Evolutionary conservation across 2,329 filamentous ascomycete species (phyloP).

Genomic region (Chlorencoelia australis): DNA sequence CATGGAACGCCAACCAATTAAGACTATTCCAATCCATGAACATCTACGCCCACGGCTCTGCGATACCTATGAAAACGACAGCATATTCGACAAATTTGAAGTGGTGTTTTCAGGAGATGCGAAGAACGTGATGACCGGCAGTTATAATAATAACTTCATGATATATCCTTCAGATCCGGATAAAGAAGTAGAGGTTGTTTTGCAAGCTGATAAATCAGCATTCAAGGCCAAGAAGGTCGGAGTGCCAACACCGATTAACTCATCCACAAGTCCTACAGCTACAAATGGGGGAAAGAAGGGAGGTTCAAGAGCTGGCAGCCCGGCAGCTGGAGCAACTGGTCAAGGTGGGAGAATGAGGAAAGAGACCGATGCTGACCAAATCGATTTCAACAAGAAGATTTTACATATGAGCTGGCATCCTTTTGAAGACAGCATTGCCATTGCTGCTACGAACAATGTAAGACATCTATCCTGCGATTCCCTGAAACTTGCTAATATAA

Average conservation of each 20-base stretch:
- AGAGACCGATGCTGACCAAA: constrained; percentile 97
- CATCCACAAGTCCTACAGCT: constrained; percentile 59
- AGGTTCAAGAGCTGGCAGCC: constrained; percentile 78
- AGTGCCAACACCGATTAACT: constrained; percentile 92
- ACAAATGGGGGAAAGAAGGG: constrained; percentile 75
- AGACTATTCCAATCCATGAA: constrained; percentile 98
- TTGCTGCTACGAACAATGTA: constrained; percentile 98
- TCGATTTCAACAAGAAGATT: constrained; percentile 99
- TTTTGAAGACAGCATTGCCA: constrained; percentile 98
- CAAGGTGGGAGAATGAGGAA: constrained; percentile 94
- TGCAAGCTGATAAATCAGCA: constrained; percentile 96
- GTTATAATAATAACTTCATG: constrained; percentile 99
- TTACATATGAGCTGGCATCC: constrained; percentile 99
- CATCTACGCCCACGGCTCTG: constrained; percentile 88
- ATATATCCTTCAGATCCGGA: constrained; percentile 96
- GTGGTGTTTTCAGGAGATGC: constrained; percentile 97
- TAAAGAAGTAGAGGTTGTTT: constrained; percentile 92
- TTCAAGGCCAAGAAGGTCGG: constrained; percentile 99
- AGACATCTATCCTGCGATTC: constrained; percentile 31
- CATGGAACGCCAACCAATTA: constrained; percentile 95
- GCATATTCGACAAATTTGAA: constrained; percentile 99
- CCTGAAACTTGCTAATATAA: constrained; percentile 11
- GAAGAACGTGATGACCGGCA: constrained; percentile 99
- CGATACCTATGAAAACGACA: constrained; percentile 98
- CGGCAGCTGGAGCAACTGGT: constrained; percentile 60